Percentiles rank a stretch among this genome's conserved stretches.
Conservation (phyloP, 768 basidiomycete species). For the Sporobolomyces pararoseus region DNA sequence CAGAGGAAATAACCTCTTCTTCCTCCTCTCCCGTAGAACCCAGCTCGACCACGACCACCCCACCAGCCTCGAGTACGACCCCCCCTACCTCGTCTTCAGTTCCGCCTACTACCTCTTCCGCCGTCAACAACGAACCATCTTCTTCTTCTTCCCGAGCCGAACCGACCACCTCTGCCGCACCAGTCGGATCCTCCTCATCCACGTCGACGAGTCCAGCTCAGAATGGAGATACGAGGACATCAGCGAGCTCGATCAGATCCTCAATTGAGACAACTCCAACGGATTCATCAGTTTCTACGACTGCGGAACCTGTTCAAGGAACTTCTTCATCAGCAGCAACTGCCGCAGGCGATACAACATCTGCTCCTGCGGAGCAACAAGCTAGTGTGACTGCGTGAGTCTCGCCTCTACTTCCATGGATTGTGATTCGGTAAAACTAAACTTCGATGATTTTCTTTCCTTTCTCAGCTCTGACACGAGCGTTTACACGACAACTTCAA, state of each 20-base stretch:
- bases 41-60: neutral
- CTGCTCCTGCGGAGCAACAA: conserved; percentile 8
- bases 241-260: conserved; percentile 8
- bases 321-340: neutral
- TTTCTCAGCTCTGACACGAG: neutral
- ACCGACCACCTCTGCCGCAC: neutral
- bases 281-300: too few species aligned
- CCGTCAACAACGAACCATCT: neutral
- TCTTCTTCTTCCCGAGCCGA: conserved; percentile 1
- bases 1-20: neutral
- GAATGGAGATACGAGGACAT: neutral
- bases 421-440: too few species aligned
- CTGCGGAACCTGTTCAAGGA: too few species aligned
- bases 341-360: neutral
- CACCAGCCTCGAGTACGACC: neutral
- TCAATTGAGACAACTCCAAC: too few species aligned
- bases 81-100: neutral
- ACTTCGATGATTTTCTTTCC: neutral
- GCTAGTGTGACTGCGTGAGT: neutral
- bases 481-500: conserved; percentile 6
- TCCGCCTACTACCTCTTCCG: neutral
- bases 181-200: neutral
- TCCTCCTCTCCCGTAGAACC: neutral
- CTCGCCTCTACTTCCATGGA: too few species aligned
- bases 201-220: neutral